Evolutionary conservation across 257 asterid genomes (phyloP).

Genomic region (Fraxinus quadrangulata): DNA sequence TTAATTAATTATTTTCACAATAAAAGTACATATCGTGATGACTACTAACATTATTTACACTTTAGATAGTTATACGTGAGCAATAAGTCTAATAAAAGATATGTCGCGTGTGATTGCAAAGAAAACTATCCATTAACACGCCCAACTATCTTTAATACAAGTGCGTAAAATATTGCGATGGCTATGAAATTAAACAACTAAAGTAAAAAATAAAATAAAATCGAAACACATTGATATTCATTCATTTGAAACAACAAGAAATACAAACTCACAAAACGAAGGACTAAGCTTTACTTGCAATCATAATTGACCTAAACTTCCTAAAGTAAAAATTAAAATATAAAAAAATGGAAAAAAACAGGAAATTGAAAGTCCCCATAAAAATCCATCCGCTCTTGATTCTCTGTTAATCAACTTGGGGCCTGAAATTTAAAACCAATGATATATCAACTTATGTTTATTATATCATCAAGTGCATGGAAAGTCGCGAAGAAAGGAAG

Average conservation of each 20-base stretch:
- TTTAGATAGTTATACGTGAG: too few species aligned
- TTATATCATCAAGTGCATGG: neutral
- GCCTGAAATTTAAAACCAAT: slow-evolving; percentile 33
- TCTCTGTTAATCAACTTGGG: slow-evolving; percentile 45
- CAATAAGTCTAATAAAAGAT: too few species aligned
- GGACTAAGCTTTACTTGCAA: slow-evolving; percentile 33
- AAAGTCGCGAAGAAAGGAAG: neutral
- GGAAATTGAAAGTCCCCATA: slow-evolving; percentile 33
- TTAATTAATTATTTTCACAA: too few species aligned
- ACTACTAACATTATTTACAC: too few species aligned
- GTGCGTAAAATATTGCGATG: neutral
- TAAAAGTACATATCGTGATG: too few species aligned
- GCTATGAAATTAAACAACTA: neutral
- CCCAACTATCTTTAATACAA: neutral
- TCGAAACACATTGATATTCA: slow-evolving; percentile 40
- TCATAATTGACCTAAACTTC: slow-evolving; percentile 38
- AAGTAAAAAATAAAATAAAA: neutral
- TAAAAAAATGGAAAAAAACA: slow-evolving; percentile 24
- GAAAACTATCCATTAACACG: neutral
- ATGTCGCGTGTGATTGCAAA: too few species aligned
- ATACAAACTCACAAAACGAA: slow-evolving; percentile 44
- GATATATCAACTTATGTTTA: neutral
- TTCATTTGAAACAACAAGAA: slow-evolving; percentile 41
- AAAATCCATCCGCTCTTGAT: slow-evolving; percentile 41
- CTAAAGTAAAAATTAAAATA: slow-evolving; percentile 36